These are phyloP conservation scores for Geranium rotundifolium DNA, from an alignment of 345 rosid genomes.

Conservation along the genomic window DNA sequence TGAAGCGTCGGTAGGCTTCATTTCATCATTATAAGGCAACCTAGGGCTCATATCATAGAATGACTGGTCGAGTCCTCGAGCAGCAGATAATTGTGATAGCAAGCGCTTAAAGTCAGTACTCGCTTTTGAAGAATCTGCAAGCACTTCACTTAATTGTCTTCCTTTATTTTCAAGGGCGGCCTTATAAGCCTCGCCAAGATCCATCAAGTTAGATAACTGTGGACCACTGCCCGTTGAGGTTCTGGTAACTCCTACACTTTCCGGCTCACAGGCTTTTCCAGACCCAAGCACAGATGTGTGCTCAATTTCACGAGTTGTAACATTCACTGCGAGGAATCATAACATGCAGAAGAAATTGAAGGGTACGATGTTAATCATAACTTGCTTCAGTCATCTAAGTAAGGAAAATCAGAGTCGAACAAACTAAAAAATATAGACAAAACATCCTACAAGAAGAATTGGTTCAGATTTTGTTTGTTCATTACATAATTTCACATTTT, in stretches of 20 bases:
- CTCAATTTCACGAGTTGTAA: no score
- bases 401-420: no score
- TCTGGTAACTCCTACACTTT: slow-evolving; percentile 12
- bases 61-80: slow-evolving; percentile 54
- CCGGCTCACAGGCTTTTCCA: slow-evolving; percentile 16
- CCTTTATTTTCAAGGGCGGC: slow-evolving; percentile 48
- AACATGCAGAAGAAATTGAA: no score
- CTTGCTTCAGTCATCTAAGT: no score
- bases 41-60: slow-evolving; percentile 51
- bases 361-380: no score
- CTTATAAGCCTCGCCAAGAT: slow-evolving; percentile 83
- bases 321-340: no score
- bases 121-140: slow-evolving; percentile 57
- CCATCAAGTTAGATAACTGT: slow-evolving; percentile 31
- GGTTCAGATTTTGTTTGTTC: no score
- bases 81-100: slow-evolving; percentile 60
- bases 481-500: no score
- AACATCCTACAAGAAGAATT: no score
- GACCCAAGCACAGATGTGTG: slow-evolving; percentile 4
- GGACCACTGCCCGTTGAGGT: slow-evolving; percentile 24
- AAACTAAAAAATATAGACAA: no score
- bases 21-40: slow-evolving; percentile 36
- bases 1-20: slow-evolving; percentile 31
- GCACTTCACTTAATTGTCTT: slow-evolving; percentile 42
- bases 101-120: slow-evolving; percentile 62